Base-by-base conservation (phyloP, 1,139 yeast genomes). In the Barnettozyma hawaiiensis region DNA sequence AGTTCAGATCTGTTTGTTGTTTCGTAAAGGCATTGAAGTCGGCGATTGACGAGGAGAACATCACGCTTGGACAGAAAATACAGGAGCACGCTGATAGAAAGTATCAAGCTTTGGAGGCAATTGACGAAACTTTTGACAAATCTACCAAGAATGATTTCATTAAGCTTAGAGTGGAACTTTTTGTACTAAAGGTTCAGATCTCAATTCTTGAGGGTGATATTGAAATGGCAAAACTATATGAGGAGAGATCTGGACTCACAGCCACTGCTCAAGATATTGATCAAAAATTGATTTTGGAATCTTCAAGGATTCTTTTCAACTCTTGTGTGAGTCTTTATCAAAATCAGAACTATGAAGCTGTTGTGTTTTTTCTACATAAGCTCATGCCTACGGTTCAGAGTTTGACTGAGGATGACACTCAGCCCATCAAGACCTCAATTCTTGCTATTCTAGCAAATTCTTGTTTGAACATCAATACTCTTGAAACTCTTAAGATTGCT, bases 211-310 rank as follows among this genome's bases (percentile, higher is more conserved):
- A 50, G 14, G 52, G 50, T 10, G 60, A 62, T 40, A 39, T 49
- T 12, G 47, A 52, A 19, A 51, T 53, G 57, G 62, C 62, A 0
- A 55, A 51, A 27, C 52, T 56, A 36, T 57, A 56, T 42, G 61
- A 60, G 32, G 51, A 48, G 12, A 54, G 57, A 35, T 54, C 60
- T 1, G 52, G 53, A 11, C 18, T 55, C 0, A 6, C 32, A n/a
- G n/a, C n/a, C 5, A 39, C 39, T n/a, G 12, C 14, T 14, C 26
- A 23, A 18, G 19, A 11, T 4, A 32, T 18, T 7, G 39, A 35
- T 5, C n/a, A 27, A 7, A 46, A 37, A 12, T 23, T 31, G 2
- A 16, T 47, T 2, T 19, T 51, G 6, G 60, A 59, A 16, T 34
- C 52, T 2, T 45, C 53, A 7, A 49, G 63, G 32, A 45, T 53